Conservation (phyloP, 2,329 filamentous ascomycete genomes). For the Botrytis sinoallii region DNA sequence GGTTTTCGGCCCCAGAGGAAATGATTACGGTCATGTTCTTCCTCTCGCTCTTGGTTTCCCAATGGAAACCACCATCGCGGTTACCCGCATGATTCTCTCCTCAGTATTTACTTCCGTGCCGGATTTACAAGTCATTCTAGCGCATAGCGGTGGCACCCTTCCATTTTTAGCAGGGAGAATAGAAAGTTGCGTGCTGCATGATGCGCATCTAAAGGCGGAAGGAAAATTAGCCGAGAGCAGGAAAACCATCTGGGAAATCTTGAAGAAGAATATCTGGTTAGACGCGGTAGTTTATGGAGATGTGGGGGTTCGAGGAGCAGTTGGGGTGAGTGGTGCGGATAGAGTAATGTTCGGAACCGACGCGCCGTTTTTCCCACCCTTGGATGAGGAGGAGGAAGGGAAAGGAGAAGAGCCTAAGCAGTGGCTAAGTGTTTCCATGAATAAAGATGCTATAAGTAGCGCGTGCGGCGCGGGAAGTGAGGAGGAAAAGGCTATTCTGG, state of each 20-base stretch:
- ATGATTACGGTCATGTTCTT: conserved; percentile 81
- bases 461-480: conserved; percentile 48
- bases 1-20: conserved; percentile 71
- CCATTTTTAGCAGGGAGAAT: conserved; percentile 87
- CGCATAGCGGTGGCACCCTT: conserved; percentile 83
- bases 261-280: conserved; percentile 77
- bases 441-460: conserved; percentile 53
- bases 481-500: conserved; percentile 53
- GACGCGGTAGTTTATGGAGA: conserved; percentile 84
- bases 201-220: conserved; percentile 67
- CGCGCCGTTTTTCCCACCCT: conserved; percentile 80
- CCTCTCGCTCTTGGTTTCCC: conserved; percentile 85
- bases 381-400: conserved; percentile 56
- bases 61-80: conserved; percentile 87
- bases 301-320: conserved; percentile 67
- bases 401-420: conserved; percentile 43
- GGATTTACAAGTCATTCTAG: conserved; percentile 69
- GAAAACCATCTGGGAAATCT: conserved; percentile 59
- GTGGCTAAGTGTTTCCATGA: conserved; percentile 67
- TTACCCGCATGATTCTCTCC: conserved; percentile 81
- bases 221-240: conserved; percentile 52
- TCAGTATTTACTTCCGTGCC: conserved; percentile 78
- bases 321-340: conserved; percentile 65
- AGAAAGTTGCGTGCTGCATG: conserved; percentile 82
- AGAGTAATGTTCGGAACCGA: conserved; percentile 79